Conservation (phyloP, 305 asterid species). For the Fraxinus paxiana region DNA sequence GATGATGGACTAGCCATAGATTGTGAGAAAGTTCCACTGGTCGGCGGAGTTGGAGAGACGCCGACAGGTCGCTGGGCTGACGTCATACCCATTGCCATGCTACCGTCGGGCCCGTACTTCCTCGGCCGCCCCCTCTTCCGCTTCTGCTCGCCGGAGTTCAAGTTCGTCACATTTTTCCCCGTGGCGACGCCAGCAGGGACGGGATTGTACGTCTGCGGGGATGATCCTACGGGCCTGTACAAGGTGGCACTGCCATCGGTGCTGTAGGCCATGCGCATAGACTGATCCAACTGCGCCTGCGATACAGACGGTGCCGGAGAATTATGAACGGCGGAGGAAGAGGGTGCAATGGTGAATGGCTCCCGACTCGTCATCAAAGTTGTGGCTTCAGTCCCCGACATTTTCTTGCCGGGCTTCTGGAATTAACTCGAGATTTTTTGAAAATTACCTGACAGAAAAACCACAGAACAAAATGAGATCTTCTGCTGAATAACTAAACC, state of each 20-base stretch:
- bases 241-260: constrained; percentile 20
- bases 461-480: constrained; percentile 20
- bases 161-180: constrained; percentile 24
- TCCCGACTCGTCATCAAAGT: constrained; percentile 36
- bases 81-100: constrained; percentile 32
- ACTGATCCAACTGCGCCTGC: constrained; percentile 37
- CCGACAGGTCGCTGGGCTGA: constrained; percentile 31
- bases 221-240: constrained; percentile 30
- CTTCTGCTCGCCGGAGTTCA: constrained; percentile 44
- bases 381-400: constrained; percentile 39
- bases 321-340: constrained; percentile 4
- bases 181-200: constrained; percentile 18
- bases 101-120: constrained; percentile 50
- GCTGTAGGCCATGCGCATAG: constrained; percentile 32
- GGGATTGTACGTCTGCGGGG: constrained; percentile 32
- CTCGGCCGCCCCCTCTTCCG: constrained; percentile 61
- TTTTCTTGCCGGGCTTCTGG: constrained; percentile 26
- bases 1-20: constrained; percentile 2
- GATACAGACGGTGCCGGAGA: constrained; percentile 20
- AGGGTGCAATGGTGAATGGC: constrained; percentile 20
- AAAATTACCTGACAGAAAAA: constrained; percentile 20
- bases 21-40: constrained; percentile 26
- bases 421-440: constrained; percentile 13
- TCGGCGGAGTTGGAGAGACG: constrained; percentile 25
- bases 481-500: constrained; percentile 26